Evolutionary conservation across 106 monocot species (phyloP).

Genomic region (Dendrobium catenatum): DNA sequence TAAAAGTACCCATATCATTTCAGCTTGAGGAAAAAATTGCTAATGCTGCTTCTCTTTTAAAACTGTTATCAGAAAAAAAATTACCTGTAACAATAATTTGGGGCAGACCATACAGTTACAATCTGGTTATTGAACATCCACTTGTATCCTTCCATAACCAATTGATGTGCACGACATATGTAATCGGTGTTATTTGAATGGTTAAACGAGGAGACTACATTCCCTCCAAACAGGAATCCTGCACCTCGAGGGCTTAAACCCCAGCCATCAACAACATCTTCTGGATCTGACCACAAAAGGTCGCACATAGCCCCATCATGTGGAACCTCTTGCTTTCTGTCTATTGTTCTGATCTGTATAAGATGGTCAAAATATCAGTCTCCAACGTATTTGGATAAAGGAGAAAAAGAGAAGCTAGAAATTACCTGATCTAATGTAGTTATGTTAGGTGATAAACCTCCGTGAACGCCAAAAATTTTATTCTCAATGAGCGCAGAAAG

Average conservation of each 20-base stretch:
- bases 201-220: conserved; percentile 76
- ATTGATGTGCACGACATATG: conserved; percentile 97
- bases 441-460: conserved; percentile 87
- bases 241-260: conserved; percentile 96
- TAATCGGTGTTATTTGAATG: conserved; percentile 87
- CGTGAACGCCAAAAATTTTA: conserved; percentile 90
- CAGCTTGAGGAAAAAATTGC: not conserved
- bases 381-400: not conserved
- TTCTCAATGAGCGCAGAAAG: conserved; percentile 94
- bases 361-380: conserved; percentile 7
- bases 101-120: conserved; percentile 99
- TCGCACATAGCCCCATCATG: conserved; percentile 99
- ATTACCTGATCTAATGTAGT: conserved; percentile 82
- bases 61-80: not conserved
- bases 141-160: conserved; percentile 99
- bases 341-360: conserved; percentile 88
- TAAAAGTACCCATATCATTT: not conserved
- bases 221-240: conserved; percentile 89
- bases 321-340: conserved; percentile 98
- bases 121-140: conserved; percentile 99
- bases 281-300: conserved; percentile 97
- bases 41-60: not conserved
- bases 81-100: conserved; percentile 96
- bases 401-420: conserved; percentile 1
- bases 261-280: conserved; percentile 94